phyloP scores from a whole-genome alignment of 208 protist genomes.

The Phytomonas serpens region DNA sequence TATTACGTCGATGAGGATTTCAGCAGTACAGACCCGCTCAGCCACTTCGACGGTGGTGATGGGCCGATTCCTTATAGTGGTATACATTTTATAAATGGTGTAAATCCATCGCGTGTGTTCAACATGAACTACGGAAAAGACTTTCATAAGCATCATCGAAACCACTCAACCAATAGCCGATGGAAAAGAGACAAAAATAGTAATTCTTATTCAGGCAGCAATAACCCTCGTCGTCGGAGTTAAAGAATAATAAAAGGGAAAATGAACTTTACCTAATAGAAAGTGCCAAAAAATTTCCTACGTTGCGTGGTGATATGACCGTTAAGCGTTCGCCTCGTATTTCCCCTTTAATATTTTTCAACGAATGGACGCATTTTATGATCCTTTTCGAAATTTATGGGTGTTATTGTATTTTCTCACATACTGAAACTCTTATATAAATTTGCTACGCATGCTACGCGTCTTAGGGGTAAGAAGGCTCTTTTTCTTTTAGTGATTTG shows the following conservation, averaged over 20 bases:
- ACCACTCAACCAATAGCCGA: background rate
- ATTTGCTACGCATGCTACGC: background rate
- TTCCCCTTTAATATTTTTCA: background rate
- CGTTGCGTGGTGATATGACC: background rate
- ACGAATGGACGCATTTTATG: background rate
- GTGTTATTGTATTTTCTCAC: background rate
- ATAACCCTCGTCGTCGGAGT: constrained; percentile 6
- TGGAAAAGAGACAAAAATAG: constrained; percentile 16
- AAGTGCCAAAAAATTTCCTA: background rate
- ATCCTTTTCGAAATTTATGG: background rate
- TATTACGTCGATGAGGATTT: constrained; percentile 28
- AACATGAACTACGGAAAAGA: background rate
- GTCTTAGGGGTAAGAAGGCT: background rate
- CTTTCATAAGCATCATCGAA: background rate
- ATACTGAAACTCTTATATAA: background rate
- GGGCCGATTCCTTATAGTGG: constrained; percentile 42
- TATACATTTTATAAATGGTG: constrained; percentile 52
- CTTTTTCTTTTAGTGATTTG: background rate
- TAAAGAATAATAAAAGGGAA: background rate
- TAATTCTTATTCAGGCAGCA: constrained; percentile 10
- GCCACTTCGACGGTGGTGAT: constrained; percentile 21
- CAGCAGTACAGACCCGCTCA: constrained; percentile 13
- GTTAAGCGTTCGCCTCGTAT: background rate
- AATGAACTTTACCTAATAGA: background rate
- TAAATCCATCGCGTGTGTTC: constrained; percentile 14